These are phyloP conservation scores for Ascomycota sp. DNA, from an alignment of 2,329 filamentous ascomycete genomes.

Conservation along the genomic window DNA sequence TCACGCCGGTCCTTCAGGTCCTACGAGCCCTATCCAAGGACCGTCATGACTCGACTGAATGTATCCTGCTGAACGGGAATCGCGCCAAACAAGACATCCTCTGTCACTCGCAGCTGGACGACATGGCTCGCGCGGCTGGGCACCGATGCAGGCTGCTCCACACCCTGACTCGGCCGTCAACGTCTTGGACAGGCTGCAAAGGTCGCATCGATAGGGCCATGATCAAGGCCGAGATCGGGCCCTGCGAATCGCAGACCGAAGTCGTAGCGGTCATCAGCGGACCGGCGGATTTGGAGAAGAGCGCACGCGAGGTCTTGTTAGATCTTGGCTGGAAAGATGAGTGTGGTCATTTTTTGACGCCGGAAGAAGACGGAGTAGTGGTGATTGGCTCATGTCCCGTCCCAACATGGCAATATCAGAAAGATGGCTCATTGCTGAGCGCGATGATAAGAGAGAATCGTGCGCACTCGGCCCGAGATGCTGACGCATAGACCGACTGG, in stretches of 20 bases:
- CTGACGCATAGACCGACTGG: too few species aligned
- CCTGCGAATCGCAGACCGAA: slow-evolving; percentile 7
- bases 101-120: slow-evolving; percentile 52
- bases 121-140: slow-evolving; percentile 29
- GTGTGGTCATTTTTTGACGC: too few species aligned
- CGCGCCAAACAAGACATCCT: slow-evolving; percentile 63
- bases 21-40: slow-evolving; percentile 53
- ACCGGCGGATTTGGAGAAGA: background rate
- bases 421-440: too few species aligned
- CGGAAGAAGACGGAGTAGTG: too few species aligned
- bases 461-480: too few species aligned
- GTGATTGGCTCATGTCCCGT: too few species aligned
- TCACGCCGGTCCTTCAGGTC: slow-evolving; percentile 82
- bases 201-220: slow-evolving; percentile 47
- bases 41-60: slow-evolving; percentile 39
- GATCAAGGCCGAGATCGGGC: slow-evolving; percentile 35
- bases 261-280: too few species aligned
- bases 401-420: too few species aligned
- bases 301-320: background rate
- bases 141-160: slow-evolving; percentile 45
- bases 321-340: too few species aligned
- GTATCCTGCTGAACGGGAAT: slow-evolving; percentile 63
- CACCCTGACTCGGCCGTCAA: slow-evolving; percentile 42
- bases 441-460: too few species aligned
- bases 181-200: slow-evolving; percentile 44